These are phyloP conservation scores for Ophiostoma tasmaniense DNA, from an alignment of 2,329 filamentous ascomycete genomes.

Conservation along the genomic window DNA sequence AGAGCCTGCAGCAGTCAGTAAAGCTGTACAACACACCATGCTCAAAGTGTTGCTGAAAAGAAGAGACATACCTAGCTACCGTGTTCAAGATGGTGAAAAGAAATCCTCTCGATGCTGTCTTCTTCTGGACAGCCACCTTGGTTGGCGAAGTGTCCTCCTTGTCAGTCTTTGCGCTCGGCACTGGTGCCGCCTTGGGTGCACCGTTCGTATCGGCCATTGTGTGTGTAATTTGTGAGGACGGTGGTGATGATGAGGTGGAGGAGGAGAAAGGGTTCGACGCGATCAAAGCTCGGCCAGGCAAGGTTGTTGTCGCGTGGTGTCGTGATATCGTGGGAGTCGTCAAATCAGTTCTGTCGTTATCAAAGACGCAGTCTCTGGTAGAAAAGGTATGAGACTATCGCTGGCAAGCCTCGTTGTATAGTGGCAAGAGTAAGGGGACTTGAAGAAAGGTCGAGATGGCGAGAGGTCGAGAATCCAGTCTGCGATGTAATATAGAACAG, in stretches of 20 bases:
- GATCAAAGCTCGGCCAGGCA: neutral
- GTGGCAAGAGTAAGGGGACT: neutral
- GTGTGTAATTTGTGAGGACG: neutral
- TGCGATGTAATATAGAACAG: neutral
- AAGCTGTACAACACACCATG: neutral
- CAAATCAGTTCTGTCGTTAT: neutral
- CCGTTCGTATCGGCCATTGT: slow-evolving; percentile 14
- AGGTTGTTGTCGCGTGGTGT: neutral
- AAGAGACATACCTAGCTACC: slow-evolving; percentile 12
- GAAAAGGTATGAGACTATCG: neutral
- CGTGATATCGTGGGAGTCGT: neutral
- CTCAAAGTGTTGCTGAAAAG: neutral
- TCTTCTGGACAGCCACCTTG: neutral
- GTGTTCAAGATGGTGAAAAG: slow-evolving; percentile 9
- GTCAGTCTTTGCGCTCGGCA: slow-evolving; percentile 1
- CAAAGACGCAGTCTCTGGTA: slow-evolving; percentile 3
- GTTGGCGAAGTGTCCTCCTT: neutral
- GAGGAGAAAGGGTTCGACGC: slow-evolving; percentile 2
- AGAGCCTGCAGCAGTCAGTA: slow-evolving; percentile 44
- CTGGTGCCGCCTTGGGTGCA: slow-evolving; percentile 1
- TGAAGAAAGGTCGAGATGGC: neutral
- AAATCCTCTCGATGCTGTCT: slow-evolving; percentile 7
- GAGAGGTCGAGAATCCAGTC: neutral
- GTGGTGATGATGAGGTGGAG: neutral
- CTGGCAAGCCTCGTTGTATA: neutral